A percentile compares a stretch with the other conserved stretches of the same genome.
These are phyloP conservation scores for Lineolata rhizophorae DNA, from an alignment of 495 filamentous ascomycete genomes.

Conservation along the genomic window DNA sequence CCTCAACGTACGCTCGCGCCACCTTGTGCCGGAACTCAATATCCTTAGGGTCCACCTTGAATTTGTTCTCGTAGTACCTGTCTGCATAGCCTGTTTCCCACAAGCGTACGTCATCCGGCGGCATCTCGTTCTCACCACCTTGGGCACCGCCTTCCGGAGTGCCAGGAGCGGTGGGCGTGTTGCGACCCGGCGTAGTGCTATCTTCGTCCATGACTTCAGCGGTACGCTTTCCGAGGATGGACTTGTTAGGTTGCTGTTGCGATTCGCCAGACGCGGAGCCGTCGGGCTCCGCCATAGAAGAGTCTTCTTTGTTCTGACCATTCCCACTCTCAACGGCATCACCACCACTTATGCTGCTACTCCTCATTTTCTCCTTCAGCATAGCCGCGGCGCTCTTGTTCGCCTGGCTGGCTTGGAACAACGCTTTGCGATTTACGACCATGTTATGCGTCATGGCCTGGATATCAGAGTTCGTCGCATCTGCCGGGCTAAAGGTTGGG, in stretches of 20 bases:
- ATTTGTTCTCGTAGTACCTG: slow-evolving; percentile 95
- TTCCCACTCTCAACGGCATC: neutral
- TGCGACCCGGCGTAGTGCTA: slow-evolving; percentile 32
- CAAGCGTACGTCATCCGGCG: slow-evolving; percentile 62
- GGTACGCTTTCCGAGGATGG: slow-evolving; percentile 38
- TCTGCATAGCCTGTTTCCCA: slow-evolving; percentile 95
- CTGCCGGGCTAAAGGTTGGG: slow-evolving; percentile 35
- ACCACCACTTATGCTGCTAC: slow-evolving; percentile 15
- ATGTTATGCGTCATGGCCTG: slow-evolving; percentile 52
- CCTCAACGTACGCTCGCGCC: slow-evolving; percentile 82
- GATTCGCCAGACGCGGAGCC: neutral
- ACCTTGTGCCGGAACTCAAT: slow-evolving; percentile 78
- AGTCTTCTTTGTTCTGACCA: neutral
- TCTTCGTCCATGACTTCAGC: slow-evolving; percentile 37
- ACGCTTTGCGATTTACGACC: slow-evolving; percentile 57
- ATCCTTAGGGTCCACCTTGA: slow-evolving; percentile 63
- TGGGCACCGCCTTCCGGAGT: slow-evolving; percentile 12
- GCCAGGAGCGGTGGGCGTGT: slow-evolving; percentile 25
- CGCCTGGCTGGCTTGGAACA: slow-evolving; percentile 54
- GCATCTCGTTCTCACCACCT: slow-evolving; percentile 32
- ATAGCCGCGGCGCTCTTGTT: slow-evolving; percentile 90
- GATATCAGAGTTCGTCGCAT: slow-evolving; percentile 37
- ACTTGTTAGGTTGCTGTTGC: slow-evolving; percentile 15
- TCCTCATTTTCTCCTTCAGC: slow-evolving; percentile 60
- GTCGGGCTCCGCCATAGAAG: slow-evolving; percentile 4